phyloP scores from a whole-genome alignment of 257 asterid genomes.

The Leonotis leonurus region DNA sequence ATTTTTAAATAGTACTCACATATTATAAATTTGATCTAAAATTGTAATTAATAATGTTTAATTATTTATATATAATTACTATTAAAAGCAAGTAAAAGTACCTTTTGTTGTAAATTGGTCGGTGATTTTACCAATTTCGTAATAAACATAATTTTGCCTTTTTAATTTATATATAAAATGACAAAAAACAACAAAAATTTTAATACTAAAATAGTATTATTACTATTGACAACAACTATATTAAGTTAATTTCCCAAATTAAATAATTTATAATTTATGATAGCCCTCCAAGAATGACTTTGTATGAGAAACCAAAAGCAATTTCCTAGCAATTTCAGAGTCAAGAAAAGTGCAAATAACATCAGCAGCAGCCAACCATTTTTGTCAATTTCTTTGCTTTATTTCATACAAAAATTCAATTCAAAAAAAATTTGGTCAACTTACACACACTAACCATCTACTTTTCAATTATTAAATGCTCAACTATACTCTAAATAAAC shows the following conservation, averaged over 20 bases:
- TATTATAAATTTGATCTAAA: too few relatives aligned
- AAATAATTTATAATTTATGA: background rate
- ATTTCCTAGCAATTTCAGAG: background rate
- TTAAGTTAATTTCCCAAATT: too few relatives aligned
- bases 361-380: conserved; percentile 16
- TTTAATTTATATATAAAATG: too few relatives aligned
- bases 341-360: background rate
- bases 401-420: conserved; percentile 3
- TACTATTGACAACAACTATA: background rate
- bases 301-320: background rate
- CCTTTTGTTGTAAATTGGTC: too few relatives aligned
- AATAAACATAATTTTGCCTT: too few relatives aligned
- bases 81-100: background rate
- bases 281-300: conserved; percentile 21
- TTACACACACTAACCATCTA: conserved; percentile 20
- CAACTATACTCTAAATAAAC: background rate
- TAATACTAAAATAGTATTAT: background rate
- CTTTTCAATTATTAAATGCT: background rate
- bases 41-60: too few relatives aligned
- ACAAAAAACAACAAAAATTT: background rate
- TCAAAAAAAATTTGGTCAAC: conserved; percentile 20
- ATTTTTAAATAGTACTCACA: too few relatives aligned
- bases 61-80: too few relatives aligned
- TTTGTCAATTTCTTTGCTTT: background rate
- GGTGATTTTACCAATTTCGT: background rate